phyloP scores from a whole-genome alignment of 1,284 basidiomycete species.

The Mycena citricolor region DNA sequence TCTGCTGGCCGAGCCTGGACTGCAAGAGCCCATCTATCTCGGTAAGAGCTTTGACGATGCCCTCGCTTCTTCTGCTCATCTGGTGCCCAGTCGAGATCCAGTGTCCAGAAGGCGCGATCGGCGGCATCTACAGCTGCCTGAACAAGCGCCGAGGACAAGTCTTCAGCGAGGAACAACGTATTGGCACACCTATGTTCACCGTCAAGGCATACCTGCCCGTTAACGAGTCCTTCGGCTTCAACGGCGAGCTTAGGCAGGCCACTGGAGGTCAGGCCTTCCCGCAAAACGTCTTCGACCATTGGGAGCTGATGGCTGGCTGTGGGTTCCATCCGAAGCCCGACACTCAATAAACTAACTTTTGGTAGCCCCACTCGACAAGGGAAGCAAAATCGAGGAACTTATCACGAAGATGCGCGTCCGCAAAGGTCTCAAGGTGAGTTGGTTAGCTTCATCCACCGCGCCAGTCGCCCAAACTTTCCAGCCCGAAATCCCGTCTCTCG shows the following conservation, averaged over 20 bases:
- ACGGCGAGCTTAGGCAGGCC: slow-evolving; percentile 90
- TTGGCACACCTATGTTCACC: slow-evolving; percentile 99
- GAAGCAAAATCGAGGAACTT: slow-evolving; percentile 87
- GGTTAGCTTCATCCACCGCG: not conserved
- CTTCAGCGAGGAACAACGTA: slow-evolving; percentile 95
- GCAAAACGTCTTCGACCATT: slow-evolving; percentile 93
- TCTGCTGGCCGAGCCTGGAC: slow-evolving; percentile 85
- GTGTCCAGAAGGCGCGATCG: slow-evolving; percentile 88
- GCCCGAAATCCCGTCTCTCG: not conserved
- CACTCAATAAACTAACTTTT: slow-evolving; percentile 17
- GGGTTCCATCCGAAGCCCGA: slow-evolving; percentile 34
- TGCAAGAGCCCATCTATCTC: slow-evolving; percentile 98
- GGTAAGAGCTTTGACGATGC: slow-evolving; percentile 41
- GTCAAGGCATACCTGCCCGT: slow-evolving; percentile 99
- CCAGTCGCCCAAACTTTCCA: slow-evolving; percentile 1
- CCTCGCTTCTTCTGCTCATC: slow-evolving; percentile 10
- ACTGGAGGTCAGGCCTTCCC: slow-evolving; percentile 99
- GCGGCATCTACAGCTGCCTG: slow-evolving; percentile 85
- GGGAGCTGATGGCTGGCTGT: slow-evolving; percentile 85
- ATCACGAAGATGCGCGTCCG: slow-evolving; percentile 83
- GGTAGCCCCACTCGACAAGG: slow-evolving; percentile 77
- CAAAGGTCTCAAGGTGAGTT: slow-evolving; percentile 87
- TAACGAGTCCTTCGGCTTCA: slow-evolving; percentile 99
- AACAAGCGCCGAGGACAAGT: slow-evolving; percentile 96
- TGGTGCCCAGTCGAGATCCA: slow-evolving; percentile 70